Conservation (phyloP, 208 protist species). For the Trypanosoma scelopori region DNA sequence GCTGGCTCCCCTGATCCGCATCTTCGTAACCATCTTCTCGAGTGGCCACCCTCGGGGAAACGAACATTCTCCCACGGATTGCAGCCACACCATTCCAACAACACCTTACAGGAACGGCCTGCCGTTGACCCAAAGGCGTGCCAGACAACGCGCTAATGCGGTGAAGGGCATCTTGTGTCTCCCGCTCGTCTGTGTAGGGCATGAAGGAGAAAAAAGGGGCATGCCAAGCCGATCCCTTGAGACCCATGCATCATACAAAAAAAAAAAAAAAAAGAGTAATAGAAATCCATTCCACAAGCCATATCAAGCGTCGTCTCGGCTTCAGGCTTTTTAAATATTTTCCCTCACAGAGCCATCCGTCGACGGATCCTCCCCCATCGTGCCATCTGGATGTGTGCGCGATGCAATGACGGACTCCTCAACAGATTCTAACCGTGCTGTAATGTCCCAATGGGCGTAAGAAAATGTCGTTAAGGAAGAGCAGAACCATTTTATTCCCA, state of each 20-base stretch:
- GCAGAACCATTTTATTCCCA: slow-evolving; percentile 52
- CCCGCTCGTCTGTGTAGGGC: slow-evolving; percentile 55
- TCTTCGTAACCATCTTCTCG: not conserved
- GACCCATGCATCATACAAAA: slow-evolving; percentile 80
- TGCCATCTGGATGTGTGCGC: slow-evolving; percentile 28
- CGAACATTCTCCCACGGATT: slow-evolving; percentile 65
- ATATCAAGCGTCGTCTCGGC: slow-evolving; percentile 60
- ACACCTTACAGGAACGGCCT: slow-evolving; percentile 63
- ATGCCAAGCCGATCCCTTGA: slow-evolving; percentile 44
- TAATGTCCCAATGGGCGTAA: slow-evolving; percentile 66
- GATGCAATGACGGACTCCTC: slow-evolving; percentile 31
- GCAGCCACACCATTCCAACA: slow-evolving; percentile 82
- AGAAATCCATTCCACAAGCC: slow-evolving; percentile 88
- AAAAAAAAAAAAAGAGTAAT: too few species aligned
- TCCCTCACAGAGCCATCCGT: not conserved
- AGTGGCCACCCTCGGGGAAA: not conserved
- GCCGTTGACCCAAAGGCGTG: not conserved
- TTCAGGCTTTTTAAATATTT: not conserved
- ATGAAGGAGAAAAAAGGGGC: slow-evolving; percentile 31
- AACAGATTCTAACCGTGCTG: slow-evolving; percentile 51
- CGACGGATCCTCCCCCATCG: not conserved
- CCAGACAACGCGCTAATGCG: slow-evolving; percentile 20
- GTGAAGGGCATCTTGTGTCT: slow-evolving; percentile 43
- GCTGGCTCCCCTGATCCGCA: not conserved
- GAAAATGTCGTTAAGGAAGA: slow-evolving; percentile 85